phyloP scores from a whole-genome alignment of 1,284 basidiomycete genomes.

The Trametes pubescens region DNA sequence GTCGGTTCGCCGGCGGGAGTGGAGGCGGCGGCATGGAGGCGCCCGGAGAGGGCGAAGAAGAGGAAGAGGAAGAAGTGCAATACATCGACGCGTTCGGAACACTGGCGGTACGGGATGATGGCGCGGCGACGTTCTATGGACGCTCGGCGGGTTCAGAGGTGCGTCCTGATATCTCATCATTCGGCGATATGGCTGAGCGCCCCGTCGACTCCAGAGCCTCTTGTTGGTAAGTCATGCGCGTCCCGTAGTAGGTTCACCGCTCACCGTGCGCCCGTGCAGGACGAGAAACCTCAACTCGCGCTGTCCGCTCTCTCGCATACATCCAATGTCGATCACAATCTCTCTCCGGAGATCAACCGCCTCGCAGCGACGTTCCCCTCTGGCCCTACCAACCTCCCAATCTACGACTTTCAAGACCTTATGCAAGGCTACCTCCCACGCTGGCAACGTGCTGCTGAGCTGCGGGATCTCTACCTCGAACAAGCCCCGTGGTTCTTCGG shows the following conservation, averaged over 20 bases:
- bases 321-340: constrained; percentile 14
- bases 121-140: constrained; percentile 72
- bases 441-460: constrained; percentile 60
- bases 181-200: neutral
- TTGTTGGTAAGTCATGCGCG: constrained; percentile 41
- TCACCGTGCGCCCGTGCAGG: constrained; percentile 18
- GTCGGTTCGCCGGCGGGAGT: constrained; percentile 9
- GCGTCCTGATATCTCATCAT: constrained; percentile 5
- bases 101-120: constrained; percentile 66
- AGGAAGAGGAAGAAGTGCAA: constrained; percentile 32
- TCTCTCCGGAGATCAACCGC: constrained; percentile 48
- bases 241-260: neutral
- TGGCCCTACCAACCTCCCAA: constrained; percentile 40
- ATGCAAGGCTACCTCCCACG: constrained; percentile 60
- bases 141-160: constrained; percentile 66
- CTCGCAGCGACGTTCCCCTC: constrained; percentile 65
- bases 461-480: constrained; percentile 71
- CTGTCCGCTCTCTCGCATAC: constrained; percentile 12
- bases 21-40: constrained; percentile 19
- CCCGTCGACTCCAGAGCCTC: constrained; percentile 37
- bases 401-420: constrained; percentile 53
- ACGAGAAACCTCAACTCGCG: constrained; percentile 29
- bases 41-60: constrained; percentile 13
- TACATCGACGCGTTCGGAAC: constrained; percentile 57
- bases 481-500: constrained; percentile 82